Evolutionary conservation across 257 asterid genomes (phyloP).

Genomic region (Buddleja alternifolia): DNA sequence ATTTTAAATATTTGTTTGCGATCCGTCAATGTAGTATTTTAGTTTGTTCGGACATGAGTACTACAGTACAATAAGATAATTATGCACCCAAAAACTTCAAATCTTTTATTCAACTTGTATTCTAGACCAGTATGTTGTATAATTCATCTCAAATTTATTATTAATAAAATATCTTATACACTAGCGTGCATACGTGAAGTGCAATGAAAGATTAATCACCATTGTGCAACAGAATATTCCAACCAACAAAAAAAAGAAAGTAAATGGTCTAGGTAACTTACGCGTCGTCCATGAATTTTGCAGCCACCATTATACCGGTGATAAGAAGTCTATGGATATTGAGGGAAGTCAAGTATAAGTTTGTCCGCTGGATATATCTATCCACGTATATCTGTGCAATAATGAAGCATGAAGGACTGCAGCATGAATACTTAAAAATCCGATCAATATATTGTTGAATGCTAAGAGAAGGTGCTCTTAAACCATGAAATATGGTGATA

Average conservation of each 20-base stretch:
- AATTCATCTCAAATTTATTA: too few relatives aligned
- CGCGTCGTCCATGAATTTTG: conserved; percentile 87
- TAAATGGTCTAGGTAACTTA: conserved; percentile 41
- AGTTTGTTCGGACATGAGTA: too few relatives aligned
- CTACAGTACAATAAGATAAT: too few relatives aligned
- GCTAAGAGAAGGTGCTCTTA: conserved; percentile 71
- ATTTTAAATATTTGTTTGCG: too few relatives aligned
- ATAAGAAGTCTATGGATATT: conserved; percentile 78
- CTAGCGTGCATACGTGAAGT: too few relatives aligned
- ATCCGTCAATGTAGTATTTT: too few relatives aligned
- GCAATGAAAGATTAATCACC: too few relatives aligned
- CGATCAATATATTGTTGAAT: conserved; percentile 79
- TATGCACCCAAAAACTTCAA: too few relatives aligned
- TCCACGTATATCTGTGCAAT: conserved; percentile 76
- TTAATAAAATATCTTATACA: too few relatives aligned
- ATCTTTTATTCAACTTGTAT: too few relatives aligned
- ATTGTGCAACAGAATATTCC: neutral
- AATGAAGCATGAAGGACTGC: conserved; percentile 93
- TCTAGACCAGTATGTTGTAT: too few relatives aligned
- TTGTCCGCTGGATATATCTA: conserved; percentile 56
- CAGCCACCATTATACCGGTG: conserved; percentile 84
- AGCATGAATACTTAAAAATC: conserved; percentile 80
- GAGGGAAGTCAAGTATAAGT: conserved; percentile 57
- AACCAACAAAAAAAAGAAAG: neutral
- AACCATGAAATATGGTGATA: conserved; percentile 79